Conservation (phyloP, 257 asterid genomes). For the Leonotis leonurus region DNA sequence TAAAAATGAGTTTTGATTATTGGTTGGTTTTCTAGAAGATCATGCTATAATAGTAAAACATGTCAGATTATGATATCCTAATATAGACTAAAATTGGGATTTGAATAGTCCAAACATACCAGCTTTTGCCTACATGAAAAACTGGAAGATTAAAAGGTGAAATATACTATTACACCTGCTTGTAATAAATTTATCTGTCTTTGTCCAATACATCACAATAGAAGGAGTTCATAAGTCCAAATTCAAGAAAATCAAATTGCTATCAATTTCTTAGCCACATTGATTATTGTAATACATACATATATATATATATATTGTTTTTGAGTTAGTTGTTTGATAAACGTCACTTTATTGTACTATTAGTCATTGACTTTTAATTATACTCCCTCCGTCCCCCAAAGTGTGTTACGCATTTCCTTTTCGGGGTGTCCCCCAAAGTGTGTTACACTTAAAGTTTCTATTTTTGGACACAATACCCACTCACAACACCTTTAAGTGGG, state of each 20-base stretch:
- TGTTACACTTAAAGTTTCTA: too few relatives aligned
- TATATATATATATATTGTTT: too few relatives aligned
- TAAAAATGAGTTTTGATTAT: conserved; percentile 3
- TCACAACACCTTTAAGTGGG: too few relatives aligned
- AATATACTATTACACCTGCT: background rate
- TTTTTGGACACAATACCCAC: too few relatives aligned
- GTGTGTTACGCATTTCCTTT: too few relatives aligned
- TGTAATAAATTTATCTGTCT: background rate
- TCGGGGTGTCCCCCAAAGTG: too few relatives aligned
- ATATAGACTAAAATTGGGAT: background rate
- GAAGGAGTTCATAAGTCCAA: background rate
- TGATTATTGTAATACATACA: background rate
- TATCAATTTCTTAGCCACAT: background rate
- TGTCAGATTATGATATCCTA: too few relatives aligned
- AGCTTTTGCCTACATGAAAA: background rate
- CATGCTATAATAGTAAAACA: conserved; percentile 3
- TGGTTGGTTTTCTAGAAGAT: conserved; percentile 24
- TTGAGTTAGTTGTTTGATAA: background rate
- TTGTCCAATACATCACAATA: background rate
- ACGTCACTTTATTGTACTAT: background rate
- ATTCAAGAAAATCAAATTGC: background rate
- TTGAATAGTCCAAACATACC: background rate
- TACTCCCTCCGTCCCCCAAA: too few relatives aligned
- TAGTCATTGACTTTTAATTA: background rate
- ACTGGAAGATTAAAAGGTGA: background rate